Conservation (phyloP, 441 rosid genomes). For the Adansonia rubrostipa region DNA sequence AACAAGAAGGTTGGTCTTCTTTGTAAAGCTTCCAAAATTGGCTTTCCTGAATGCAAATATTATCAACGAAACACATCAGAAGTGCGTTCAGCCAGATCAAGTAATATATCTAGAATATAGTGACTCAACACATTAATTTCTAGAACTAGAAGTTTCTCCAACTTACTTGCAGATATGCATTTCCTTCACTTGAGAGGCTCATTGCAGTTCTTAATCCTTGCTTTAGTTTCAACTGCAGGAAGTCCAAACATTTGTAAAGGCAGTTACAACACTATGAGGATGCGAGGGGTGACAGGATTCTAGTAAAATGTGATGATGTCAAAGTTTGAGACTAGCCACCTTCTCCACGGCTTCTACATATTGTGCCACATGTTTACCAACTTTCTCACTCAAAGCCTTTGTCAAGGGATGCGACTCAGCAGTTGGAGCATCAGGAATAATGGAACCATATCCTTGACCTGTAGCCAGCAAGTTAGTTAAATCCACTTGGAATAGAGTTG, state of each 20-base stretch:
- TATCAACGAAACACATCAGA: conserved; percentile 19
- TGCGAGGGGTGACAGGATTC: neutral
- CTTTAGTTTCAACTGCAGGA: conserved; percentile 80
- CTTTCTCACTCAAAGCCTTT: conserved; percentile 59
- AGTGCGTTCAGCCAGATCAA: conserved; percentile 19
- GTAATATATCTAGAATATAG: conserved; percentile 8
- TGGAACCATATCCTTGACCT: conserved; percentile 81
- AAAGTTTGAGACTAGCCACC: conserved; percentile 42
- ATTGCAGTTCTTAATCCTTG: conserved; percentile 88
- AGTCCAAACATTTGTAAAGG: neutral
- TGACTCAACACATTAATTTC: neutral
- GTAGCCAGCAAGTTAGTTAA: conserved; percentile 16
- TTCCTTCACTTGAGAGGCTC: conserved; percentile 86
- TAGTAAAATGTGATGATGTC: neutral
- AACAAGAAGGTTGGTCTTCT: conserved; percentile 41
- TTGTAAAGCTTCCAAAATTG: conserved; percentile 86
- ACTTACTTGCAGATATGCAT: conserved; percentile 80
- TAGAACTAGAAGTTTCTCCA: conserved; percentile 18
- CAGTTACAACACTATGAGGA: neutral
- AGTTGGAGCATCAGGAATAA: conserved; percentile 75
- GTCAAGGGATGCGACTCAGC: conserved; percentile 70
- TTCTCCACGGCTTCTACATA: conserved; percentile 92
- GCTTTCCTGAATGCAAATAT: conserved; percentile 53
- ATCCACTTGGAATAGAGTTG: neutral
- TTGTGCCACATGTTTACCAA: conserved; percentile 58